Evolutionary conservation across 2,329 filamentous ascomycete species (phyloP), one percentile per base, ranked within the genome.

Genomic region (Botrytis squamosa): DNA sequence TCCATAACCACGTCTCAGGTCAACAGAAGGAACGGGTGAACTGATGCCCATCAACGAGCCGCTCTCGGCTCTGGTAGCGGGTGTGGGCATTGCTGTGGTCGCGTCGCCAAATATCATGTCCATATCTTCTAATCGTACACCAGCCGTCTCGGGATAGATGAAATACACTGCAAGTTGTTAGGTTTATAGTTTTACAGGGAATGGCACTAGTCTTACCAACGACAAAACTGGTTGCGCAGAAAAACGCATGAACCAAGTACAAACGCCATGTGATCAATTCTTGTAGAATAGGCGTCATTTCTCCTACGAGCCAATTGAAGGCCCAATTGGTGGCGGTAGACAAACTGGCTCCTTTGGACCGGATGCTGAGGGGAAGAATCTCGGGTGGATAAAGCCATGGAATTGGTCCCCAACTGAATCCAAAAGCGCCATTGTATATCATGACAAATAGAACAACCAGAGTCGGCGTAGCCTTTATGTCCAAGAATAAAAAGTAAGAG

Each of bases 371-470:
- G 7, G 96, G 96, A 62, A 99, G 87, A 84, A 99, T 99, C 86
- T 99, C 96, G n/a, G 96, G 96, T 22, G 96, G 96, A 82, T 98
- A 98, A 25, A 99, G 86, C 96, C 96, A 99, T 14, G 96, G 96
- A 75, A 99, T 97, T 1, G 96, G 96, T 29, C 96, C 96, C 96
- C 96, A 99, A n/a, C 90, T 92, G 25, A 95, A 97, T 66, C 96
- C 96, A 82, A 98, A 99, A 12, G 96, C 93, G 8, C 95, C 96
- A 80, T 99, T 99, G 85, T 98, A 99, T 68, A 98, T 92, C 92
- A 98, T 97, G 81, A 99, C 96, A 80, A 97, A 97, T 69, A 97
- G 83, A 68, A 98, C 96, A 4, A 98, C 96, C 81, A 97, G 84
- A 10, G 88, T 92, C 5, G 93, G 94, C 2, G 96, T 98, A 79